phyloP scores from a whole-genome alignment of 1,284 basidiomycete genomes.

The Pisolithus thermaeus region DNA sequence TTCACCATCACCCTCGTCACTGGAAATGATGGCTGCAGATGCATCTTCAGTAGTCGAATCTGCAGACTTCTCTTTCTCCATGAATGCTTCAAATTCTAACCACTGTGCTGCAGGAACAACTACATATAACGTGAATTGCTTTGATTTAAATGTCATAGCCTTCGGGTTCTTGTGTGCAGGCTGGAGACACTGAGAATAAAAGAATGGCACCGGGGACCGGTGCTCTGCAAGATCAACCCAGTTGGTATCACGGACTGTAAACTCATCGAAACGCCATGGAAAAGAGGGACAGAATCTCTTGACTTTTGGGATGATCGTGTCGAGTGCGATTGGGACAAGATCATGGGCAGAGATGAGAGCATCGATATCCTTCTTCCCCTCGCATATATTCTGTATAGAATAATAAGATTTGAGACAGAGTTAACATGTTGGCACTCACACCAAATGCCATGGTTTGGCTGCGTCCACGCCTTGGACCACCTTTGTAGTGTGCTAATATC shows the following conservation, averaged over 20 bases:
- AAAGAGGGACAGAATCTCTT: neutral
- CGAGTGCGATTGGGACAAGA: neutral
- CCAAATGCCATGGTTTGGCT: too few relatives aligned
- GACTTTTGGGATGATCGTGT: neutral
- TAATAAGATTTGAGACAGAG: neutral
- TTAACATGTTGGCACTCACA: too few relatives aligned
- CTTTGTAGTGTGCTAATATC: too few relatives aligned
- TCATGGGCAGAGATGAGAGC: neutral
- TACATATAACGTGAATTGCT: neutral
- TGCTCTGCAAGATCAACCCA: conserved; percentile 6
- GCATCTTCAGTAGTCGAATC: too few relatives aligned
- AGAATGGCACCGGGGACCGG: neutral
- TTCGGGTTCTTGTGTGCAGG: neutral
- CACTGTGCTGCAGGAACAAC: conserved; percentile 1
- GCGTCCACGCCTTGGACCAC: too few relatives aligned
- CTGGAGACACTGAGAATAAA: conserved; percentile 1
- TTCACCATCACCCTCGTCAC: too few relatives aligned
- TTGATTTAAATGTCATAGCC: neutral
- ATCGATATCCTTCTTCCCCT: conserved; percentile 3
- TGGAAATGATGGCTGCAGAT: too few relatives aligned
- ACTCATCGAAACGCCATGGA: conserved; percentile 1
- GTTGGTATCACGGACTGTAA: neutral
- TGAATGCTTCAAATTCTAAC: neutral
- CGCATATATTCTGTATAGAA: conserved; percentile 1
- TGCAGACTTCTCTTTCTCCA: too few relatives aligned